Base-by-base conservation (phyloP, 768 basidiomycete species). In the Boletus rufocinnamomeus region DNA sequence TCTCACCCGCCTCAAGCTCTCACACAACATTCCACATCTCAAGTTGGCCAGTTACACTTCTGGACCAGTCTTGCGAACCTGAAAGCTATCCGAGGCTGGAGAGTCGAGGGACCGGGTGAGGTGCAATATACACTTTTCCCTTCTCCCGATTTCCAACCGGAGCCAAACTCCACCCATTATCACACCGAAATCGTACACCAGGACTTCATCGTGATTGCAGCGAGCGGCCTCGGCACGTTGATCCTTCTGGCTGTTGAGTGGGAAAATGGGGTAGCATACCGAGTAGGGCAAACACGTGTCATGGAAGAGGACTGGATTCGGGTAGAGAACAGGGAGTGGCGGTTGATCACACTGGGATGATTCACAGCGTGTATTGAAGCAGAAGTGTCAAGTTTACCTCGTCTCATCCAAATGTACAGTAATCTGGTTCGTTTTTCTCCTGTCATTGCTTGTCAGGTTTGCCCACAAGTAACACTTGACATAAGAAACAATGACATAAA, bases 221-320 rank as follows among this genome's bases (percentile, higher is more conserved):
- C 45, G 21, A 4, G 34, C 10, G 30, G 4, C 13, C 19, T 1
- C 3, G 13, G 28, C 4, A 23, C 0, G 38, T 25, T 61, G 48
- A 17, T 56, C 2, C 49, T 65, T 34, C 27, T 65, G 11, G 64
- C 64, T 1, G 37, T 65, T 6, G 60, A 66, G 43, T 65, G 64
- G 60, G 49, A 25, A 16, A 60, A 63, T 28, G 60, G 45, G 0
- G 46, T 66, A 3, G 64, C 64, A 4, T 66, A 65, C 13, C 64
- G 64, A 44, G 25, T 54, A 6, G 63, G 58, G 21, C 34, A 21
- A 28, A 6, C 51, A 19, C 13, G 4, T 2, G 45, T 54, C 9
- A 4, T 0, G 1, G 58, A 47, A 38, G 43, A 19, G 9, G 28
- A 48, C 0, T 64, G 63, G 63, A 6, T 51, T 21, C 21, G 6